phyloP scores from a whole-genome alignment of 1,139 yeast genomes.

The Blastobotrys persicus region DNA sequence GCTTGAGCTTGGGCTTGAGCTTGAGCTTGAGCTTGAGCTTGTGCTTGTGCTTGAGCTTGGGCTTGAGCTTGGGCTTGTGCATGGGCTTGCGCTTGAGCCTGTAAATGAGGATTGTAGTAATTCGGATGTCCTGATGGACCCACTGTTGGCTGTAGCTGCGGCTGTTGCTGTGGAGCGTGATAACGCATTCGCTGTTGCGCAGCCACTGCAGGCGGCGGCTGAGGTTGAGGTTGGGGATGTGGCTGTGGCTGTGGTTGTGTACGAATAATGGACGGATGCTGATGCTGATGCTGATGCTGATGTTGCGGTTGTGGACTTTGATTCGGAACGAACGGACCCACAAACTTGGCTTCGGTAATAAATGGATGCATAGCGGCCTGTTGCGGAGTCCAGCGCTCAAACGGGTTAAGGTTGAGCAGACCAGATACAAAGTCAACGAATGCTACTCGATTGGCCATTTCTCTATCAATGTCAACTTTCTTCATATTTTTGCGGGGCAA shows the following conservation, averaged over 20 bases:
- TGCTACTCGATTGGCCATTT: slow-evolving; percentile 67
- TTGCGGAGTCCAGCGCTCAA: slow-evolving; percentile 95
- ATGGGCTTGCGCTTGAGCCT: slow-evolving; percentile 15
- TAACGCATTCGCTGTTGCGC: slow-evolving; percentile 8
- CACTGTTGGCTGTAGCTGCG: slow-evolving; percentile 8
- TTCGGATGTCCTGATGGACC: slow-evolving; percentile 8
- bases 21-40: slow-evolving; percentile 9
- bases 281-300: slow-evolving; percentile 13
- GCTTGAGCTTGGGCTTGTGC: slow-evolving; percentile 17
- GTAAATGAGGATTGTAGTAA: slow-evolving; percentile 7
- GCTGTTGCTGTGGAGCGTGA: slow-evolving; percentile 11
- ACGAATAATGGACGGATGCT: slow-evolving; percentile 4
- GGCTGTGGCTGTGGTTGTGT: slow-evolving; percentile 12
- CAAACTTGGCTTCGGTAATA: slow-evolving; percentile 47
- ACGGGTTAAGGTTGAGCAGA: slow-evolving; percentile 77
- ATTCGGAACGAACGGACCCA: slow-evolving; percentile 38
- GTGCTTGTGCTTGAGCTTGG: slow-evolving; percentile 16
- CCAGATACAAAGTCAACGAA: slow-evolving; percentile 78
- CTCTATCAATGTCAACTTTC: slow-evolving; percentile 49
- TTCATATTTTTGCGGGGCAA: slow-evolving; percentile 74
- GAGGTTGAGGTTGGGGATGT: slow-evolving; percentile 11
- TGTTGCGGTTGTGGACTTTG: slow-evolving; percentile 12
- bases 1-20: slow-evolving; percentile 11
- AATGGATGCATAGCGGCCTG: slow-evolving; percentile 94
- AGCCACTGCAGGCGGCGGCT: slow-evolving; percentile 6